phyloP scores from a whole-genome alignment of 331 rosid species.

The Pyrus hybrid region DNA sequence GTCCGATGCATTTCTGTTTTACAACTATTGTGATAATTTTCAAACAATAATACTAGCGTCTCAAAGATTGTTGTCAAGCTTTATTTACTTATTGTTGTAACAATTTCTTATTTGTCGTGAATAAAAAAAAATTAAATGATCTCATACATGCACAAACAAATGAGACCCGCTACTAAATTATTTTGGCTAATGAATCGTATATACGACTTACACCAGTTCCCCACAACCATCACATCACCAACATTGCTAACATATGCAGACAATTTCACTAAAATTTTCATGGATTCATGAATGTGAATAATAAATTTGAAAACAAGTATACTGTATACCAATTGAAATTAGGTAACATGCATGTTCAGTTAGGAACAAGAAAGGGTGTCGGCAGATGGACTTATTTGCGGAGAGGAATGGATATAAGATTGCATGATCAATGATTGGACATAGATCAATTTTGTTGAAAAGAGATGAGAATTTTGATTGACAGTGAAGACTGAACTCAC shows the following conservation, averaged over 20 bases:
- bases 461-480: neutral
- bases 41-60: too few relatives aligned
- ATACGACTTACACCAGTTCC: too few relatives aligned
- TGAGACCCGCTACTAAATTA: too few relatives aligned
- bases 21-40: too few relatives aligned
- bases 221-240: neutral
- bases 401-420: neutral
- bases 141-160: too few relatives aligned
- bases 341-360: neutral
- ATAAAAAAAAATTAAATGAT: too few relatives aligned
- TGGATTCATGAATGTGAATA: neutral
- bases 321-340: neutral
- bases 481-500: neutral
- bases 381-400: conserved; percentile 4
- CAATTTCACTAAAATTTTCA: neutral
- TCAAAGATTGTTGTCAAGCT: too few relatives aligned
- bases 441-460: neutral
- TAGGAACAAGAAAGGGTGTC: neutral
- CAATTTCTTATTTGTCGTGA: too few relatives aligned
- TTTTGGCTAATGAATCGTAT: too few relatives aligned
- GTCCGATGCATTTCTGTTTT: too few relatives aligned
- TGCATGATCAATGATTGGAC: neutral
- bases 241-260: neutral
- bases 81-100: too few relatives aligned
- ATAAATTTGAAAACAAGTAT: neutral